Evolutionary conservation across 1,284 basidiomycete genomes (phyloP).

Genomic region (Trichosporon inkin): DNA sequence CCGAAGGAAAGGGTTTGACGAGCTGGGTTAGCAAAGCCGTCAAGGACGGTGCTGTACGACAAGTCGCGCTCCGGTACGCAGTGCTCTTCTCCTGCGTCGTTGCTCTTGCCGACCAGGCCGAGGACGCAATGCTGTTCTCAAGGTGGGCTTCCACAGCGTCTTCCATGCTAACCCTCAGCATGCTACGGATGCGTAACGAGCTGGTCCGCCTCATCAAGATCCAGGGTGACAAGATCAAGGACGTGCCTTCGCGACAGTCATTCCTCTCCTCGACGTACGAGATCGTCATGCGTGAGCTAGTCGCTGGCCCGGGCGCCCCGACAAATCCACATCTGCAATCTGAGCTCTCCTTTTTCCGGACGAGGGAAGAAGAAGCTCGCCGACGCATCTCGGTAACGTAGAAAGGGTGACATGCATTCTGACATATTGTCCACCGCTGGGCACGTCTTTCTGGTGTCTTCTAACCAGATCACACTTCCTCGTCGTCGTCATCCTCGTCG

Average conservation of each 20-base stretch:
- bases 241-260: conserved; percentile 57
- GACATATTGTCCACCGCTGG: not conserved
- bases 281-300: conserved; percentile 68
- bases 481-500: conserved; percentile 31
- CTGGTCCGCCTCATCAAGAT: conserved; percentile 69
- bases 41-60: conserved; percentile 63
- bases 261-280: conserved; percentile 72
- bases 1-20: conserved; percentile 51
- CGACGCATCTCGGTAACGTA: conserved; percentile 41
- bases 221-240: conserved; percentile 66
- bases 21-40: conserved; percentile 58
- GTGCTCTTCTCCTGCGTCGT: conserved; percentile 74
- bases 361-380: conserved; percentile 59
- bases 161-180: conserved; percentile 53
- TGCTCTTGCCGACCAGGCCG: conserved; percentile 70
- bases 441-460: not conserved
- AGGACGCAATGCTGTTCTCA: conserved; percentile 90
- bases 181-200: conserved; percentile 79
- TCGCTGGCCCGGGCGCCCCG: conserved; percentile 53
- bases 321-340: conserved; percentile 59
- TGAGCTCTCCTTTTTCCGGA: conserved; percentile 60
- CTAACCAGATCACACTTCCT: conserved; percentile 27
- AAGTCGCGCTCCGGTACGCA: conserved; percentile 64
- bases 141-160: conserved; percentile 60
- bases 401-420: not conserved